These are phyloP conservation scores for Boletus patriciae DNA, from an alignment of 768 basidiomycete genomes.

Conservation along the genomic window DNA sequence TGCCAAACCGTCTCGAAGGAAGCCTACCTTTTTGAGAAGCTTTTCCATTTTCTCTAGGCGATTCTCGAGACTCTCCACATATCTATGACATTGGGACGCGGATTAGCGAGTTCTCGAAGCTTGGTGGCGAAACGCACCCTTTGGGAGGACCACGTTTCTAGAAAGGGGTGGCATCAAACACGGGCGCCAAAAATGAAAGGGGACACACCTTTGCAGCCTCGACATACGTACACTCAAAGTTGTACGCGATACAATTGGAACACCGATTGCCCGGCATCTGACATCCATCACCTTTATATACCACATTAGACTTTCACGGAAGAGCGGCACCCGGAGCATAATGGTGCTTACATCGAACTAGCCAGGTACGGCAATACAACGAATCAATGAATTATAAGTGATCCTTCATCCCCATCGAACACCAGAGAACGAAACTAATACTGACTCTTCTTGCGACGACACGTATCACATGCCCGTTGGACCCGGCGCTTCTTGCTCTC, in stretches of 20 bases:
- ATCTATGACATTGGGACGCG: slow-evolving; percentile 36
- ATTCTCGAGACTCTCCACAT: slow-evolving; percentile 61
- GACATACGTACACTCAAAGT: slow-evolving; percentile 53
- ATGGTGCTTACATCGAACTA: slow-evolving; percentile 29
- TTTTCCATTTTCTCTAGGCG: slow-evolving; percentile 66
- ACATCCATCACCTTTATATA: slow-evolving; percentile 56
- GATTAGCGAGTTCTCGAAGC: neutral
- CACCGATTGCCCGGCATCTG: slow-evolving; percentile 55
- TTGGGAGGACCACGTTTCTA: slow-evolving; percentile 45
- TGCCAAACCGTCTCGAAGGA: neutral
- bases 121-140: slow-evolving; percentile 23
- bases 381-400: neutral
- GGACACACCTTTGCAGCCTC: slow-evolving; percentile 52
- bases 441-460: slow-evolving; percentile 81
- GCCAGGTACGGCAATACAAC: neutral
- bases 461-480: slow-evolving; percentile 80
- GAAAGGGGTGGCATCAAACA: neutral
- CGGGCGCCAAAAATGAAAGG: neutral
- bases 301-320: neutral
- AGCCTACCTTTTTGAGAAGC: slow-evolving; percentile 50
- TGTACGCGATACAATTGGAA: slow-evolving; percentile 53
- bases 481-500: slow-evolving; percentile 67
- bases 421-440: neutral
- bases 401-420: neutral
- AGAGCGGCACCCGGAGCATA: neutral